phyloP scores from a whole-genome alignment of 495 filamentous ascomycete species.

The Talaromyces ruber region DNA sequence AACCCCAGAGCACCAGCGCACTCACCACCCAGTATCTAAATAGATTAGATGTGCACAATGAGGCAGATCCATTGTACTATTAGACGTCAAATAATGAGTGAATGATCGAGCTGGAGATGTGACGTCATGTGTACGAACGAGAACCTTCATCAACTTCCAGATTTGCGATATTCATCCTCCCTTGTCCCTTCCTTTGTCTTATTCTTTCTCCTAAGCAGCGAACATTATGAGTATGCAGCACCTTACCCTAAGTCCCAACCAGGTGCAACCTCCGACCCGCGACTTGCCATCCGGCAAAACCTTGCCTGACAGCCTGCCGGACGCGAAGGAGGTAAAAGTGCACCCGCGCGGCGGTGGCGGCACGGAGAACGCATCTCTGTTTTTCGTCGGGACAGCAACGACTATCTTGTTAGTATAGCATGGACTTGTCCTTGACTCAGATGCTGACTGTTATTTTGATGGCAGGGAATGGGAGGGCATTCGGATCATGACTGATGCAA shows the following conservation, averaged over 20 bases:
- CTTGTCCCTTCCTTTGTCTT: not conserved
- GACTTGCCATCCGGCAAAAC: constrained; percentile 11
- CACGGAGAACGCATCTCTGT: constrained; percentile 35
- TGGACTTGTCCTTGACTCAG: not conserved
- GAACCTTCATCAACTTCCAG: not conserved
- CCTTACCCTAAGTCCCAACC: constrained; percentile 13
- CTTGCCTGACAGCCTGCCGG: constrained; percentile 16
- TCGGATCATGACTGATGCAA: constrained; percentile 54
- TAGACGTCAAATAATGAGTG: not conserved
- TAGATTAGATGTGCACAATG: no score
- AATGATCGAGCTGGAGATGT: not conserved
- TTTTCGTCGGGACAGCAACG: constrained; percentile 61
- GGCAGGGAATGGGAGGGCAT: constrained; percentile 50
- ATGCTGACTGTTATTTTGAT: not conserved
- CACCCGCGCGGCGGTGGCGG: constrained; percentile 27
- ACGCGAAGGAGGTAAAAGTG: constrained; percentile 29
- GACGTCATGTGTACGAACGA: not conserved
- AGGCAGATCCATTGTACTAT: no score
- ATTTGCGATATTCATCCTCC: not conserved
- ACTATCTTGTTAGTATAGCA: constrained; percentile 41
- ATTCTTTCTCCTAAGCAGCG: not conserved
- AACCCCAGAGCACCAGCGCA: no score
- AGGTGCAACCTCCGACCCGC: constrained; percentile 12
- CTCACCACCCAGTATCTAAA: no score
- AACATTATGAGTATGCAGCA: constrained; percentile 11